A percentile compares a stretch with the other conserved stretches of the same genome.
Evolutionary conservation across 306 rosid species (phyloP).

Genomic region (Macrotyloma uniflorum): DNA sequence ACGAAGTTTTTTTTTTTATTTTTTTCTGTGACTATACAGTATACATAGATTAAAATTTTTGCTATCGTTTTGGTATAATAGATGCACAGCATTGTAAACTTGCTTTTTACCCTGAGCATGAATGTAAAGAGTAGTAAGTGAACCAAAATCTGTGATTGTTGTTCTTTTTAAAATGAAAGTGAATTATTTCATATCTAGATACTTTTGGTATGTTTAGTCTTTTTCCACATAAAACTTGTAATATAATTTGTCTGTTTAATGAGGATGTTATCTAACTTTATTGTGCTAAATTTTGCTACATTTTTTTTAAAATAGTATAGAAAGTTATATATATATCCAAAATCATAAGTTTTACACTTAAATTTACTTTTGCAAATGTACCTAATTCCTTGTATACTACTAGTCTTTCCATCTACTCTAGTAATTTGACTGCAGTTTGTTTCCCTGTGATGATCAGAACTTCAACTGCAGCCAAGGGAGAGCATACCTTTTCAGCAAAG

Average conservation of each 20-base stretch:
- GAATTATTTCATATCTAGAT: not conserved
- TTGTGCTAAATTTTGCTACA: not conserved
- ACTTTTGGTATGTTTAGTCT: not conserved
- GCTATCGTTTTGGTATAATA: not conserved
- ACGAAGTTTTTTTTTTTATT: not conserved
- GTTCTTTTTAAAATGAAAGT: slow-evolving; percentile 13
- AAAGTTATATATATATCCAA: slow-evolving; percentile 14
- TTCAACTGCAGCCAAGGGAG: slow-evolving; percentile 79
- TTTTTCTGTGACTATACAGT: not conserved
- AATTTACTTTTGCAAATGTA: slow-evolving; percentile 6
- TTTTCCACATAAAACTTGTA: not conserved
- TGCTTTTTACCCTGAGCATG: not conserved
- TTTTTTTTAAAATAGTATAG: not conserved
- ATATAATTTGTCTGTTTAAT: not conserved
- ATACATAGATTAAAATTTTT: not conserved
- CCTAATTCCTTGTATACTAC: not conserved
- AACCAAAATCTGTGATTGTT: not conserved
- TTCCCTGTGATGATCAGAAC: slow-evolving; percentile 54
- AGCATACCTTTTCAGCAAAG: slow-evolving; percentile 83
- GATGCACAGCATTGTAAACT: not conserved
- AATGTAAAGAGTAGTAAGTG: not conserved
- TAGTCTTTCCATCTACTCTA: not conserved
- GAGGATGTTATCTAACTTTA: slow-evolving; percentile 1
- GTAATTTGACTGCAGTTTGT: slow-evolving; percentile 45
- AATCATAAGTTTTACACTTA: not conserved